Evolutionary conservation across 1,284 basidiomycete species (phyloP).

Genomic region (Xanthoconium separans): DNA sequence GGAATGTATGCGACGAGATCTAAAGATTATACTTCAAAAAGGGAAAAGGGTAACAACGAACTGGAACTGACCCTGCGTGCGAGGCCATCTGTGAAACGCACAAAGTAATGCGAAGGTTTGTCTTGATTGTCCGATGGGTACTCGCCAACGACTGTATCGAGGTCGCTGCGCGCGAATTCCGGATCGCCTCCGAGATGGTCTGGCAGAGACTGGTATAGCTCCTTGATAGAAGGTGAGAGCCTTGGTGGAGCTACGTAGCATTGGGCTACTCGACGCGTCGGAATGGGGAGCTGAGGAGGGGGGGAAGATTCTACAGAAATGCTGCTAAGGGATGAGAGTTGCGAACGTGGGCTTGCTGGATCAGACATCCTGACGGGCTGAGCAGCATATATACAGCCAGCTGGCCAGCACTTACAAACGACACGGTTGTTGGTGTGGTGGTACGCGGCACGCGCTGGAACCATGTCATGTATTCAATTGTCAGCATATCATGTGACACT

Average conservation of each 20-base stretch:
- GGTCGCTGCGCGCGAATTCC: slow-evolving; percentile 31
- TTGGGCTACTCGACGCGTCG: slow-evolving; percentile 13
- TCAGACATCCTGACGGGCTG: slow-evolving; percentile 20
- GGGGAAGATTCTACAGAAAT: slow-evolving; percentile 10
- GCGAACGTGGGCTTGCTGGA: slow-evolving; percentile 9
- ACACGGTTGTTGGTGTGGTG: not conserved
- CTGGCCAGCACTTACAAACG: not conserved
- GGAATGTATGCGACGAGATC: slow-evolving; percentile 43
- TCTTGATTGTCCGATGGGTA: slow-evolving; percentile 35
- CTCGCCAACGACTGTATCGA: slow-evolving; percentile 61
- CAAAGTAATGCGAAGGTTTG: slow-evolving; percentile 54
- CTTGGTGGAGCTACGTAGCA: slow-evolving; percentile 29
- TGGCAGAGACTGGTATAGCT: slow-evolving; percentile 40
- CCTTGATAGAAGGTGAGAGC: slow-evolving; percentile 39
- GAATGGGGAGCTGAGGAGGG: slow-evolving; percentile 4
- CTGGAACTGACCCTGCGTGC: slow-evolving; percentile 51
- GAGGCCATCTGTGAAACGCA: slow-evolving; percentile 54
- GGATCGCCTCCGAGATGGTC: slow-evolving; percentile 35
- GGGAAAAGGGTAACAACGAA: not conserved
- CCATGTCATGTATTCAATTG: not conserved
- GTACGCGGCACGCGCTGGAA: slow-evolving; percentile 12
- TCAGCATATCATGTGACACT: slow-evolving; percentile 6
- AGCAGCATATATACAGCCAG: not conserved
- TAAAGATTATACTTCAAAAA: slow-evolving; percentile 23
- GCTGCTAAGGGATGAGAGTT: slow-evolving; percentile 18